phyloP scores from a whole-genome alignment of 805 yeast species.

The Schwanniomyces polymorphus region DNA sequence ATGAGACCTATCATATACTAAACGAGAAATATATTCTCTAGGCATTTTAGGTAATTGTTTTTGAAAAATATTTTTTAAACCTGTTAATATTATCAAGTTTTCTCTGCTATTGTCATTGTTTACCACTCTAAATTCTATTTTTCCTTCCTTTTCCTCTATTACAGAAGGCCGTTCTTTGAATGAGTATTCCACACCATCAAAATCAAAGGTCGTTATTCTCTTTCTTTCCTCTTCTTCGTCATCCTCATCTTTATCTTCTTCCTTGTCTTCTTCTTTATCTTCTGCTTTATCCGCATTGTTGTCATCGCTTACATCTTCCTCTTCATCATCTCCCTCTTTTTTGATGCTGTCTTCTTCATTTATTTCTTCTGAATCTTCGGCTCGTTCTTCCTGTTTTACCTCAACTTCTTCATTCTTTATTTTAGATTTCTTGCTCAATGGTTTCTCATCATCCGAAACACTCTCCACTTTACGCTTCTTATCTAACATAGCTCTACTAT shows the following conservation, averaged over 20 bases:
- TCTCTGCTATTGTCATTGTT: conserved; percentile 90
- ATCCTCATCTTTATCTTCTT: conserved; percentile 45
- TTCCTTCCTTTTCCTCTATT: conserved; percentile 88
- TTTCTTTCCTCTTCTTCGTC: conserved; percentile 44
- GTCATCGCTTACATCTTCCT: conserved; percentile 24
- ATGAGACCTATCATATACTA: conserved; percentile 93
- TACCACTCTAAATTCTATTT: conserved; percentile 93
- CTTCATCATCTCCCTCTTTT: conserved; percentile 22
- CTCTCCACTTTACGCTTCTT: conserved; percentile 28
- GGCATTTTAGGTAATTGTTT: conserved; percentile 99
- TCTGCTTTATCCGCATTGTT: conserved; percentile 25
- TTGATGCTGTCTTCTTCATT: conserved; percentile 12
- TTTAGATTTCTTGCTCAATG: conserved; percentile 22
- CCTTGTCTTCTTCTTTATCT: conserved; percentile 32
- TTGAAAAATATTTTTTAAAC: conserved; percentile 93
- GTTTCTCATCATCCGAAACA: conserved; percentile 23
- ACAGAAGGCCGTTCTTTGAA: conserved; percentile 94
- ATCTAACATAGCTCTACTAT: conserved; percentile 25
- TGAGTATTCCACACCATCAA: conserved; percentile 77
- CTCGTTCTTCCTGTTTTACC: conserved; percentile 25
- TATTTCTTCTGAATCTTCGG: conserved; percentile 16
- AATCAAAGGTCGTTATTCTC: conserved; percentile 50
- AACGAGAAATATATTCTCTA: conserved; percentile 88
- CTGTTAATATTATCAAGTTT: conserved; percentile 88
- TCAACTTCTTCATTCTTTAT: conserved; percentile 20